These are phyloP conservation scores for Crithidia bombi DNA, from an alignment of 208 protist species.

Conservation along the genomic window DNA sequence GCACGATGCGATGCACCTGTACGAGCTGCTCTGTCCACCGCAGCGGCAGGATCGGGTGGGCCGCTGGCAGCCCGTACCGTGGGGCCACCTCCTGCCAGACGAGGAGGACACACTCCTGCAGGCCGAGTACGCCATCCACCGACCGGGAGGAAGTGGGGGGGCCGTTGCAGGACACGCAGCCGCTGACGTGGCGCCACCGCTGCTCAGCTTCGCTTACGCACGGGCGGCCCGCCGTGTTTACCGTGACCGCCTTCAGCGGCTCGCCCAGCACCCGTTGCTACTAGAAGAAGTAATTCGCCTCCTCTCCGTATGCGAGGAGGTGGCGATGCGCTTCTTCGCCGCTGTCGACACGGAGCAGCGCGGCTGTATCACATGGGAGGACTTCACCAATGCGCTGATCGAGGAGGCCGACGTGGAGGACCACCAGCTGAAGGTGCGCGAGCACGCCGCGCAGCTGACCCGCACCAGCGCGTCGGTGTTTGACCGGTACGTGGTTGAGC, in stretches of 20 bases:
- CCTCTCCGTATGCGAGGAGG: constrained; percentile 43
- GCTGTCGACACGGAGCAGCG: constrained; percentile 66
- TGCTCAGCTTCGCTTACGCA: constrained; percentile 25
- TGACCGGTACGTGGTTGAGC: constrained; percentile 72
- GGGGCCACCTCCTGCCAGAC: constrained; percentile 38
- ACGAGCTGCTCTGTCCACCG: constrained; percentile 34
- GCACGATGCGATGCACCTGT: constrained; percentile 24
- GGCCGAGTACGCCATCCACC: constrained; percentile 12
- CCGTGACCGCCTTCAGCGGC: constrained; percentile 38
- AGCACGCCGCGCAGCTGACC: constrained; percentile 49
- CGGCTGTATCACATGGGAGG: constrained; percentile 64
- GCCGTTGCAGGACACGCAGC: too few species aligned
- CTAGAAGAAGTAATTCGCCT: constrained; percentile 35
- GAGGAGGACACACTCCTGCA: constrained; percentile 48
- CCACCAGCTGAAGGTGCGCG: constrained; percentile 54
- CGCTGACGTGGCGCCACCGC: constrained; percentile 6
- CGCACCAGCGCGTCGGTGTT: constrained; percentile 66
- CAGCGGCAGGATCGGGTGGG: constrained; percentile 28
- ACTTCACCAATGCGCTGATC: constrained; percentile 72
- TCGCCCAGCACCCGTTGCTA: constrained; percentile 34
- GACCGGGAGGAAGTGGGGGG: neutral
- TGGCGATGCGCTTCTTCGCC: constrained; percentile 61
- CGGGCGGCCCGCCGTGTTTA: constrained; percentile 29
- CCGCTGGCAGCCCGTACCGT: constrained; percentile 37
- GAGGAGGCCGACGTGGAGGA: constrained; percentile 70